Percentiles rank a stretch among this genome's conserved stretches.
Evolutionary conservation across 768 basidiomycete species (phyloP).

Genomic region (Boletus patriciae): DNA sequence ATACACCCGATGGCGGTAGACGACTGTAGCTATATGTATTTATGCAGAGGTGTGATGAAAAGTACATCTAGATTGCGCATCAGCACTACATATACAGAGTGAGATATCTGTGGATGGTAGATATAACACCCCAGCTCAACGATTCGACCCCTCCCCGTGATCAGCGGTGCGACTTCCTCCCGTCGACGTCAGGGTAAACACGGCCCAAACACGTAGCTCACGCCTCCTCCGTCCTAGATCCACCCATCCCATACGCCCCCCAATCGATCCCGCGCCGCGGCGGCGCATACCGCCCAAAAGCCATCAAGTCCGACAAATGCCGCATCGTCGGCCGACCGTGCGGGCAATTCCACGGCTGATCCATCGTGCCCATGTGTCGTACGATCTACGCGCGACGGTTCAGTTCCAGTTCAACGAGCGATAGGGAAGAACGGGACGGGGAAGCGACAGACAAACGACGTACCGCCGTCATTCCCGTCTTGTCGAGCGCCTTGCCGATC

Average conservation of each 20-base stretch:
- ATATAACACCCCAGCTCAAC: neutral
- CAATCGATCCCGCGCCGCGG: constrained; percentile 36
- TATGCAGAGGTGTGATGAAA: too few species aligned
- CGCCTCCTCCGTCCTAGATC: constrained; percentile 1
- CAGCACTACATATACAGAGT: constrained; percentile 6
- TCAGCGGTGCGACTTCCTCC: neutral
- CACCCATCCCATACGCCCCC: constrained; percentile 27
- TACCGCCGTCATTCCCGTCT: constrained; percentile 74
- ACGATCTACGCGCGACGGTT: constrained; percentile 50
- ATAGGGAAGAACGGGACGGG: neutral
- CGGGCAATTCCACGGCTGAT: constrained; percentile 88
- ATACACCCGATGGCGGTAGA: too few species aligned
- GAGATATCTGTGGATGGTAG: neutral
- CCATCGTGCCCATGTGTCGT: constrained; percentile 80
- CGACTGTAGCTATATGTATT: too few species aligned
- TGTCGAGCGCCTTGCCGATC: constrained; percentile 84
- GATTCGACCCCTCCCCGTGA: neutral
- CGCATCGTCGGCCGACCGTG: constrained; percentile 85
- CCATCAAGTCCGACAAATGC: constrained; percentile 58
- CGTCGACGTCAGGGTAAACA: neutral
- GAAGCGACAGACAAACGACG: too few species aligned
- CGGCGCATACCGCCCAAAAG: constrained; percentile 21
- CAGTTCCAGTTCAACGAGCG: neutral
- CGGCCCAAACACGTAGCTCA: neutral
- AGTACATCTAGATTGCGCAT: constrained; percentile 12